Percentiles rank a stretch among this genome's conserved stretches.
Evolutionary conservation across 2,329 filamentous ascomycete species (phyloP).

Genomic region (Colletotrichum sp.): DNA sequence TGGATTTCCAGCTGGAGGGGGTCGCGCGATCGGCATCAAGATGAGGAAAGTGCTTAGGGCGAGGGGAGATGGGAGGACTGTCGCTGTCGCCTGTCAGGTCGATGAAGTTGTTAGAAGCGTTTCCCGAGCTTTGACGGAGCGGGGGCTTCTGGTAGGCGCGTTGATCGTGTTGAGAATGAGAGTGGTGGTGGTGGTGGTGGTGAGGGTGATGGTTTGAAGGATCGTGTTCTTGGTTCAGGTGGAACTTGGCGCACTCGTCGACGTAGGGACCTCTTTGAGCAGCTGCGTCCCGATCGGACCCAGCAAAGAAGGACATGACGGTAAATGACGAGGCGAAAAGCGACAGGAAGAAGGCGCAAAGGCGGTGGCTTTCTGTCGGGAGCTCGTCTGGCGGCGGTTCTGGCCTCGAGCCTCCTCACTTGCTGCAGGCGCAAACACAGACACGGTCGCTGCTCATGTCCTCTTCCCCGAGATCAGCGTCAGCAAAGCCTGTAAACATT

Average conservation of each 20-base stretch:
- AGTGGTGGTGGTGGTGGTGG: not conserved
- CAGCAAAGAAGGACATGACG: conserved; percentile 13
- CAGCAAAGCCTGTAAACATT: conserved; percentile 17
- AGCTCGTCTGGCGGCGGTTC: not conserved
- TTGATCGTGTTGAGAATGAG: not conserved
- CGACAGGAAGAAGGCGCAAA: not conserved
- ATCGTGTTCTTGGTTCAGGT: not conserved
- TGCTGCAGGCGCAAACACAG: conserved; percentile 18
- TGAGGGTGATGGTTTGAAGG: not conserved
- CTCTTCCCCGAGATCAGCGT: conserved; percentile 16
- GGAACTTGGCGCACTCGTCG: not conserved
- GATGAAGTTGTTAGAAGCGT: not conserved
- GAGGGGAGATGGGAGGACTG: not conserved
- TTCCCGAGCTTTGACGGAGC: not conserved
- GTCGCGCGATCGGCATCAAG: conserved; percentile 8
- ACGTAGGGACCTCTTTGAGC: conserved; percentile 12
- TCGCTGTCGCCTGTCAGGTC: conserved; percentile 10
- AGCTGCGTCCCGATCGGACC: conserved; percentile 13
- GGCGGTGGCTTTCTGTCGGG: not conserved
- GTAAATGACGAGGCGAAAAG: not conserved
- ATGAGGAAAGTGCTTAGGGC: not conserved
- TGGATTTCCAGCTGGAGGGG: not conserved
- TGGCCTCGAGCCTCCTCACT: conserved; percentile 17
- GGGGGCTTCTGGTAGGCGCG: not conserved
- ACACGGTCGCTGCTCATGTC: conserved; percentile 21